Base-by-base conservation (phyloP, 257 asterid species). In the Solanum pinnatisectum region DNA sequence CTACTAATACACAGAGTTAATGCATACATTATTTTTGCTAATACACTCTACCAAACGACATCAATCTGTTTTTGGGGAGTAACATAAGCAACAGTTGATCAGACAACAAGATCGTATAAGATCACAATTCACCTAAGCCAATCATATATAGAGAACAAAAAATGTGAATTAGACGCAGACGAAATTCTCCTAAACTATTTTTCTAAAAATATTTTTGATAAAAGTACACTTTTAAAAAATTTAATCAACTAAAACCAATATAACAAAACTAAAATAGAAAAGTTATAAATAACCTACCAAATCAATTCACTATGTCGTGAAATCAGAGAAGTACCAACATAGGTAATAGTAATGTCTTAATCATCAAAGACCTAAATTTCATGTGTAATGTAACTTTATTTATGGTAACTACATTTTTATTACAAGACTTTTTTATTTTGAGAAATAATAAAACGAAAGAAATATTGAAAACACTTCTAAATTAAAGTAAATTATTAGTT, bases 121-220 rank as follows among this genome's bases (percentile, higher is more conserved):
- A 18, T 8, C 11, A 18, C 65, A 56, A 56, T 56, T 56, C 65
- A 56, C 65, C n/a, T 18, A 3, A 18, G 0, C 0, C 11, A 0
- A 56, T 56, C n/a, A 56, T 56, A 10, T 56, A 15, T 0, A 2
- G n/a, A 56, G 5, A 20, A 56, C 11, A 56, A 56, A 56, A 56
- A 56, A 1, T 0, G 0, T 56, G 65, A 56, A 20, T 56, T 56
- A 0, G 2, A 56, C 11, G 2, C 65, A 0, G 25, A 0, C n/a
- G 0, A 56, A 7, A 20, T 56, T 56, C 11, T 56, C 65, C 25
- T 20, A 8, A 59, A 59, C 4, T 59, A 7, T 3, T 59, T 59
- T 59, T 59, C 2, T 22, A 56, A 56, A 56, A 56, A 20, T 56
- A 56, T 18, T 56, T 59, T 59, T 59, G 27, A 22, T 56, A 56